Percentiles rank a stretch among this genome's conserved stretches.
phyloP scores from a whole-genome alignment of 371 early-diverging fungal genomes.

The Lichtheimia corymbifera region DNA sequence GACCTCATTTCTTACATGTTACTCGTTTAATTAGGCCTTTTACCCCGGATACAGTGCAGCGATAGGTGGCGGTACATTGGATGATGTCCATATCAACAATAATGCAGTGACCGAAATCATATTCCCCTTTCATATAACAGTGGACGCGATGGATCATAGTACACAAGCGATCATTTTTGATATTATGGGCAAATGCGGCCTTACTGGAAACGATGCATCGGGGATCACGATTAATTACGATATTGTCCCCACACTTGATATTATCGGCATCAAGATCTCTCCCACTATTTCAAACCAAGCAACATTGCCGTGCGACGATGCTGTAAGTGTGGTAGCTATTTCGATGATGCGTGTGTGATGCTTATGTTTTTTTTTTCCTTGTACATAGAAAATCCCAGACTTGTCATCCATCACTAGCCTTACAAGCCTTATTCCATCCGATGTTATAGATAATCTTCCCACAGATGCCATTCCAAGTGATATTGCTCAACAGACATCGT shows the following conservation, averaged over 20 bases:
- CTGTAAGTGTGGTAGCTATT: slow-evolving; percentile 10
- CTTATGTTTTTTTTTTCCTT: not conserved
- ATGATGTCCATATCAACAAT: slow-evolving; percentile 44
- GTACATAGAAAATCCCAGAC: slow-evolving; percentile 4
- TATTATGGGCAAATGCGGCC: slow-evolving; percentile 50
- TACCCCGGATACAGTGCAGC: slow-evolving; percentile 47
- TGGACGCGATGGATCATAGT: slow-evolving; percentile 29
- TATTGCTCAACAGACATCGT: too few species aligned
- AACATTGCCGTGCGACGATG: slow-evolving; percentile 15
- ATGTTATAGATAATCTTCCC: slow-evolving; percentile 1
- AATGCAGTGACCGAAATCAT: slow-evolving; percentile 40
- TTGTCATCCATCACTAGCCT: not conserved
- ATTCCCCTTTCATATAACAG: slow-evolving; percentile 48
- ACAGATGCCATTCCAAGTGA: not conserved
- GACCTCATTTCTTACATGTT: not conserved
- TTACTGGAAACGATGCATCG: slow-evolving; percentile 16
- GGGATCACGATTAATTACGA: slow-evolving; percentile 51
- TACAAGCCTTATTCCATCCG: slow-evolving; percentile 8
- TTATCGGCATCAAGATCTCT: slow-evolving; percentile 28
- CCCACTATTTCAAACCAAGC: slow-evolving; percentile 13
- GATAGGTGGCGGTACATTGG: slow-evolving; percentile 52
- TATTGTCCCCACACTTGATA: slow-evolving; percentile 23
- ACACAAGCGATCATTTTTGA: slow-evolving; percentile 47
- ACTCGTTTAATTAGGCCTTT: slow-evolving; percentile 44
- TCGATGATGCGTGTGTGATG: not conserved